Evolutionary conservation across 2,329 filamentous ascomycete genomes (phyloP), one percentile per base, ranked within the genome.

Genomic region (Fusarium nisikadoi): DNA sequence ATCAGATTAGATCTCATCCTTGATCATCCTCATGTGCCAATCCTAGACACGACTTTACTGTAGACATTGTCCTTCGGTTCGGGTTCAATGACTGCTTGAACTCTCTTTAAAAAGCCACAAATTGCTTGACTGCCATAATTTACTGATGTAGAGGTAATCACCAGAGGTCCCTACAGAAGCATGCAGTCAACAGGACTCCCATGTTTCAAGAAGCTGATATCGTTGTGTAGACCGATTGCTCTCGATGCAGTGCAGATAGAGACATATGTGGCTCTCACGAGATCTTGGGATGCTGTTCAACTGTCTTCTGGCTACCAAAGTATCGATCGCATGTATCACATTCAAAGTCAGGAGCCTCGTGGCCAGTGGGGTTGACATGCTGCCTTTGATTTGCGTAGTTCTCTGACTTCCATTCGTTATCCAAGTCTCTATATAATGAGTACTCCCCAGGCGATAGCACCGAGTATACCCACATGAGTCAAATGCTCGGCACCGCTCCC

Each of bases 381-480:
- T 29, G 27, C 12, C 3, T 19, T 23, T 33, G 16, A 33, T 8
- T 49, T 49, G 3, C 16, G 11, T 16, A 33, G 16, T 8, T 31
- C 5, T 33, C 7, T 13, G 12, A 7, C 2, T 20, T 8, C 13
- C 17, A 36, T 5, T 36, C 2, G 2, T 6, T 36, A 36, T 12
- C n/a, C 13, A 16, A 35, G 6, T 14, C 11, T 36, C n/a, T 19
- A 52, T 8, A 52, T 16, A 3, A 27, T 7, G 17, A 52, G 13
- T 19, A 23, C 23, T 6, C 31, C 17, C 47, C 31, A 52, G 4
- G 31, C 14, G 25, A 36, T 6, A 6, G 9, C 47, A 20, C 23
- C 13, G 9, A 52, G 13, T 4, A 52, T 16, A 20, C 31, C 23
- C 2, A 4, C 12, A 2, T 7, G 5, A 0, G n/a, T 2, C 17